Evolutionary conservation across 2,329 filamentous ascomycete genomes (phyloP).

Genomic region (Didymosphaeria variabile): DNA sequence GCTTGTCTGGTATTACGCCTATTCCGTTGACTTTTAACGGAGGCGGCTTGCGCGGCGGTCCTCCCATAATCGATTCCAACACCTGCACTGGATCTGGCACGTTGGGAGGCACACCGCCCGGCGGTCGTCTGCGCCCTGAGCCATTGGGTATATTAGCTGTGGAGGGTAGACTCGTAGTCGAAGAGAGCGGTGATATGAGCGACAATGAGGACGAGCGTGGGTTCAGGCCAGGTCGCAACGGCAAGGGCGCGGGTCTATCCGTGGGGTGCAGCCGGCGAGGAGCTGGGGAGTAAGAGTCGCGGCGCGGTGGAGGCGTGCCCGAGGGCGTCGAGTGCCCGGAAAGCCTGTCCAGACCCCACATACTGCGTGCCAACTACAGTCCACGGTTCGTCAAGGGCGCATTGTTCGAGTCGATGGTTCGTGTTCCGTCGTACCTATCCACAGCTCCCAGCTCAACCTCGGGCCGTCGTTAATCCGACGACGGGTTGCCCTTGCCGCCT

Average conservation of each 20-base stretch:
- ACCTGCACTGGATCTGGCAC: constrained; percentile 76
- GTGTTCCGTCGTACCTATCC: not conserved
- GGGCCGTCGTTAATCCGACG: constrained; percentile 25
- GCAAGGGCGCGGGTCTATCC: constrained; percentile 72
- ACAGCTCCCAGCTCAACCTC: not conserved
- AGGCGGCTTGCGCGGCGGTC: constrained; percentile 40
- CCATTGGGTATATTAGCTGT: constrained; percentile 72
- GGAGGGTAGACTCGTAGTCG: constrained; percentile 77
- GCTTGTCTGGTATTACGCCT: constrained; percentile 51
- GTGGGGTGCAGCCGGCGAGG: constrained; percentile 76
- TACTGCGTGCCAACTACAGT: constrained; percentile 48
- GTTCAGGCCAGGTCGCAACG: constrained; percentile 72
- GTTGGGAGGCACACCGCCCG: constrained; percentile 60
- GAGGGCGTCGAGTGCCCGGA: constrained; percentile 73
- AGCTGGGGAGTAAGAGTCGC: constrained; percentile 76
- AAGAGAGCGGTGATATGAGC: constrained; percentile 76
- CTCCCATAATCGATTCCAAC: constrained; percentile 68
- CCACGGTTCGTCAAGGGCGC: constrained; percentile 13
- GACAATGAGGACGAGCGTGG: constrained; percentile 82
- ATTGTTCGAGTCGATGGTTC: constrained; percentile 1
- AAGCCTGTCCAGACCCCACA: constrained; percentile 89
- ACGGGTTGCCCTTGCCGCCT: constrained; percentile 6
- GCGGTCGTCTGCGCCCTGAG: constrained; percentile 69
- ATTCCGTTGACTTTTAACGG: constrained; percentile 22
- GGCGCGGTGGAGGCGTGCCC: constrained; percentile 68